phyloP scores from a whole-genome alignment of 73 alveolate species.

The Stentor coeruleus region DNA sequence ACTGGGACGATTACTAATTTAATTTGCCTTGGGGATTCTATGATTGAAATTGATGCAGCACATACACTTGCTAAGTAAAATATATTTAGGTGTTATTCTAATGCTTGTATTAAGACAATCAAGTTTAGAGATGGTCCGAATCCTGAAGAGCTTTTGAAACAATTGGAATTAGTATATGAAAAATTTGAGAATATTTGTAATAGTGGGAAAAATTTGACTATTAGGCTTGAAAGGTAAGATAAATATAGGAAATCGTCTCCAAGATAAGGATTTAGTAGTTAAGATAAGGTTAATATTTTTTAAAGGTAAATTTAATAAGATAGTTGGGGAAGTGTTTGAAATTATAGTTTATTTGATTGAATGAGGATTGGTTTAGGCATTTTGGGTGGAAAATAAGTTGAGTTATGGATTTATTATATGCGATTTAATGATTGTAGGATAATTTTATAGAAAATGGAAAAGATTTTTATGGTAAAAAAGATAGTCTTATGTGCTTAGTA shows the following conservation, averaged over 20 bases:
- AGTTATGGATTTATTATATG: too few relatives aligned
- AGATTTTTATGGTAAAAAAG: too few relatives aligned
- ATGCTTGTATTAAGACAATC: constrained; percentile 95
- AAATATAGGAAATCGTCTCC: neutral
- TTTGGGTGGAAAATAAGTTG: neutral
- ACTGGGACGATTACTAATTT: constrained; percentile 86
- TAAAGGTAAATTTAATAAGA: too few relatives aligned
- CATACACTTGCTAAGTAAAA: constrained; percentile 85
- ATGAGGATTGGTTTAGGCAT: neutral
- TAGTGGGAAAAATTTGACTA: constrained; percentile 90
- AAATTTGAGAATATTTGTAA: constrained; percentile 89
- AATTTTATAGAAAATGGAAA: neutral
- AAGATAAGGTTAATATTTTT: neutral
- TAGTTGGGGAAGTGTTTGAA: too few relatives aligned
- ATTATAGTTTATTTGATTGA: too few relatives aligned
- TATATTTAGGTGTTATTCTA: constrained; percentile 23
- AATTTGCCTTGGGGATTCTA: constrained; percentile 97
- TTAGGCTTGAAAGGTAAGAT: constrained; percentile 83
- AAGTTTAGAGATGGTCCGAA: constrained; percentile 97
- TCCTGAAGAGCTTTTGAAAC: constrained; percentile 93
- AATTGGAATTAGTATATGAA: constrained; percentile 85
- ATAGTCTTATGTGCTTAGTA: neutral
- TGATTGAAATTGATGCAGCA: constrained; percentile 98
- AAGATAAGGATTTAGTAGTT: neutral
- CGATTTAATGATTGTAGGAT: too few relatives aligned